phyloP scores from a whole-genome alignment of 2,329 filamentous ascomycete species.

The Exophiala phaeomuriformis region DNA sequence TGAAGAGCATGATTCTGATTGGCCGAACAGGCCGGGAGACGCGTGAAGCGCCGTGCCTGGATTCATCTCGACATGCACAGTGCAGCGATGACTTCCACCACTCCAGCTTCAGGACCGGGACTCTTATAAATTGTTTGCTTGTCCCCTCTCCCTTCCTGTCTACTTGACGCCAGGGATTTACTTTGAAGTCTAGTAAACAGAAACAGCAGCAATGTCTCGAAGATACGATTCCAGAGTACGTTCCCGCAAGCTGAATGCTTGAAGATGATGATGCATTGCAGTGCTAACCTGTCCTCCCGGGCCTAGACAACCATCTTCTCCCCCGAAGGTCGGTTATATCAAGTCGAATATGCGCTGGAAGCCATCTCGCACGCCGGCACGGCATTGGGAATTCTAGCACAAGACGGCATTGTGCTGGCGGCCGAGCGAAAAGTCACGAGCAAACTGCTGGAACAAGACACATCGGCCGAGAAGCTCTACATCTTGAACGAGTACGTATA shows the following conservation, averaged over 20 bases:
- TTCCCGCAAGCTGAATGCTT: constrained; percentile 16
- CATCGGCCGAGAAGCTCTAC: constrained; percentile 98
- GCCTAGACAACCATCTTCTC: constrained; percentile 97
- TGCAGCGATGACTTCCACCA: not conserved
- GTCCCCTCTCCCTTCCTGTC: not conserved
- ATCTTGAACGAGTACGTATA: constrained; percentile 88
- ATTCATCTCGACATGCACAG: not conserved
- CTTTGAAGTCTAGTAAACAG: not conserved
- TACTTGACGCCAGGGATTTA: not conserved
- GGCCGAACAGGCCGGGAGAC: constrained; percentile 11
- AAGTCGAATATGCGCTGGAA: constrained; percentile 98
- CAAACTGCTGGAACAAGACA: constrained; percentile 98
- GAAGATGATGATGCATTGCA: no score
- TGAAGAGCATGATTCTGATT: constrained; percentile 6
- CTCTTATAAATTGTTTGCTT: not conserved
- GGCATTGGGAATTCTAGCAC: constrained; percentile 89
- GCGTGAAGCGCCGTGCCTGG: constrained; percentile 20
- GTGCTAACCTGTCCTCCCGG: constrained; percentile 23
- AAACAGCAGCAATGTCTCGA: constrained; percentile 67
- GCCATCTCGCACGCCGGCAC: constrained; percentile 98
- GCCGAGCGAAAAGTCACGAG: constrained; percentile 98
- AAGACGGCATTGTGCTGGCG: constrained; percentile 96
- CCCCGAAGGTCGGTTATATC: constrained; percentile 93
- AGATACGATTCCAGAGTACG: constrained; percentile 94
- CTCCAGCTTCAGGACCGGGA: no score